These are phyloP conservation scores for Aspergillus eucalypticola DNA, from an alignment of 2,329 filamentous ascomycete genomes.

Conservation along the genomic window DNA sequence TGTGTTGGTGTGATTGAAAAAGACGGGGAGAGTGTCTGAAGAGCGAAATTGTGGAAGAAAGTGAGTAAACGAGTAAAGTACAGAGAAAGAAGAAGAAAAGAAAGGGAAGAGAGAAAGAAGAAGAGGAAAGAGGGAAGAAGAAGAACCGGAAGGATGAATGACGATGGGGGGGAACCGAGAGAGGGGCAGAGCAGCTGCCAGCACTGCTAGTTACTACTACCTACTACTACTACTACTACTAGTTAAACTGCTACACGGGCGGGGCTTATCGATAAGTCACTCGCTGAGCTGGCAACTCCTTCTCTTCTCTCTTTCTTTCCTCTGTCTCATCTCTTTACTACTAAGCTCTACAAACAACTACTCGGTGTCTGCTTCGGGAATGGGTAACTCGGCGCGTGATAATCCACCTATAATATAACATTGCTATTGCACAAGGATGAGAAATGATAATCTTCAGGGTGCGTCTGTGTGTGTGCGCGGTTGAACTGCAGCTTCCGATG, in stretches of 20 bases:
- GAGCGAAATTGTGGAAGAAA: slow-evolving; percentile 1
- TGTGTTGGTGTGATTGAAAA: slow-evolving; percentile 11
- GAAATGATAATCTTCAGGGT: too few species aligned
- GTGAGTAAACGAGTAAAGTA: slow-evolving; percentile 7
- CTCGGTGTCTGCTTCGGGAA: background rate
- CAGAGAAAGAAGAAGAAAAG: slow-evolving; percentile 7
- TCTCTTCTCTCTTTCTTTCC: background rate
- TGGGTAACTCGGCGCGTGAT: slow-evolving; percentile 3
- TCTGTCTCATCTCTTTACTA: background rate
- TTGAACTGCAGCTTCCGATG: slow-evolving; percentile 5
- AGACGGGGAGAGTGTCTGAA: slow-evolving; percentile 13
- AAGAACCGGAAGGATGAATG: slow-evolving; percentile 13
- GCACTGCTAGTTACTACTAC: too few species aligned
- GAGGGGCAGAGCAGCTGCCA: slow-evolving; percentile 9
- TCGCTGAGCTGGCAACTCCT: slow-evolving; percentile 13
- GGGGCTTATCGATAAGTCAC: slow-evolving; percentile 27
- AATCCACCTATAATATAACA: background rate
- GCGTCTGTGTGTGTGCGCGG: background rate
- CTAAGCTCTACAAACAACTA: background rate
- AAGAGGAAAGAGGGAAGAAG: slow-evolving; percentile 17
- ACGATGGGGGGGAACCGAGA: slow-evolving; percentile 4
- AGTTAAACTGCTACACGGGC: background rate
- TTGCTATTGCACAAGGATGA: background rate
- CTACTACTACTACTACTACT: too few species aligned
- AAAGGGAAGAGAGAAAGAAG: slow-evolving; percentile 15